A percentile compares a stretch with the other conserved stretches of the same genome.
phyloP scores from a whole-genome alignment of 2,329 filamentous ascomycete genomes.

The Gaeumannomyces tritici region DNA sequence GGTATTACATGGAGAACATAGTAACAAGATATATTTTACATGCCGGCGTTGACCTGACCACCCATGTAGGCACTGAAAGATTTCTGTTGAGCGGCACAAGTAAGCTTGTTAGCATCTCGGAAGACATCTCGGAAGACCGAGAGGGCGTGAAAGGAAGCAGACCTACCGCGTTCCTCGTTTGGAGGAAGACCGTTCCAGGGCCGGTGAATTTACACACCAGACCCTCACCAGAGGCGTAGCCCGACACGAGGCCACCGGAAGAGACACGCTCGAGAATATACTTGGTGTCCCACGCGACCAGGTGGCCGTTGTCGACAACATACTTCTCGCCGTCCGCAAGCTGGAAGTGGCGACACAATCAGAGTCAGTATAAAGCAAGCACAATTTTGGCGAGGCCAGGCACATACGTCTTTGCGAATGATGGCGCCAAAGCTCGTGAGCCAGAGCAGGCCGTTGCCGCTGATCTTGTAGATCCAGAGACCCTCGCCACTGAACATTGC shows the following conservation, averaged over 20 bases:
- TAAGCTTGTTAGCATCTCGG: too few relatives aligned
- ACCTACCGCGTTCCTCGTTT: slow-evolving; percentile 74
- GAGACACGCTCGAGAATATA: slow-evolving; percentile 86
- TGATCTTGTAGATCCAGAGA: slow-evolving; percentile 80
- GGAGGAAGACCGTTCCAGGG: slow-evolving; percentile 83
- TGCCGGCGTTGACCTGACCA: slow-evolving; percentile 28
- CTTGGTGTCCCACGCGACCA: slow-evolving; percentile 95
- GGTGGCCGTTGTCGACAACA: slow-evolving; percentile 84
- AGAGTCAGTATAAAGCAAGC: neutral
- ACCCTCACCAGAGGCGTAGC: slow-evolving; percentile 71
- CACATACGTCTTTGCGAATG: slow-evolving; percentile 79
- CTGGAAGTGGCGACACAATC: slow-evolving; percentile 17
- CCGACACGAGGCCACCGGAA: slow-evolving; percentile 88
- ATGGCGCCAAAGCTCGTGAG: slow-evolving; percentile 91
- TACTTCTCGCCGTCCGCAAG: slow-evolving; percentile 69
- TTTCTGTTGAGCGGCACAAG: slow-evolving; percentile 29
- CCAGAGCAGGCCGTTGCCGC: slow-evolving; percentile 75
- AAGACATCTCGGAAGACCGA: neutral
- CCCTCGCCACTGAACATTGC: slow-evolving; percentile 93
- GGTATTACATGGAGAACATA: neutral
- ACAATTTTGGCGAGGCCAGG: neutral
- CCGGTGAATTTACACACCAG: slow-evolving; percentile 91
- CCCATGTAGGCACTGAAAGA: slow-evolving; percentile 43
- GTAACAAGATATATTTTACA: neutral
- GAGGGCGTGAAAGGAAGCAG: neutral